Conservation (phyloP, 768 basidiomycete species). For the Hortiboletus flavorubellus region DNA sequence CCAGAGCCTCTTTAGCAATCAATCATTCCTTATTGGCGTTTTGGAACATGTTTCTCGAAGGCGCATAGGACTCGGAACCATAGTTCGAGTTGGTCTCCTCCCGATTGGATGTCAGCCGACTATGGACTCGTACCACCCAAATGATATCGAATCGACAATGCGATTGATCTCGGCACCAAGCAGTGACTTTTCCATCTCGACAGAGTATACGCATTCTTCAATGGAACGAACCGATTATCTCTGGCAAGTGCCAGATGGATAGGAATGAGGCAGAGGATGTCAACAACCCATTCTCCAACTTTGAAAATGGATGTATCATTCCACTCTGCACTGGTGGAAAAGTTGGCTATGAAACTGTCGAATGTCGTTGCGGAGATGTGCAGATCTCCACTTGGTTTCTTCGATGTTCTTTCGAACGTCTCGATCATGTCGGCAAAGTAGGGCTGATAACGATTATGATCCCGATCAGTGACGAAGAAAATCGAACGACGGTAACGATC, state of each 20-base stretch:
- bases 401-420: constrained; percentile 46
- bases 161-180: constrained; percentile 57
- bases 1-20: too few species aligned
- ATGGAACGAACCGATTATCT: constrained; percentile 58
- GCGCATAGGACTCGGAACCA: too few species aligned
- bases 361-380: constrained; percentile 31
- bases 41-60: too few species aligned
- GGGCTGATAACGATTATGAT: constrained; percentile 33
- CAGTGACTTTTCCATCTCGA: constrained; percentile 48
- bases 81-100: too few species aligned
- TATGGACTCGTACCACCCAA: constrained; percentile 65
- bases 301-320: constrained; percentile 35
- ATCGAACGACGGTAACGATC: constrained; percentile 35
- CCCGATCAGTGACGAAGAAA: constrained; percentile 40
- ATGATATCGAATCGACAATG: constrained; percentile 53
- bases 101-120: too few species aligned
- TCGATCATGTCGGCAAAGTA: constrained; percentile 46
- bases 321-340: constrained; percentile 18
- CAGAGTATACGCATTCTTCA: constrained; percentile 53
- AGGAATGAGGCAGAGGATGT: constrained; percentile 59
- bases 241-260: constrained; percentile 59
- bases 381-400: constrained; percentile 50
- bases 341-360: constrained; percentile 17
- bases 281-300: constrained; percentile 60
- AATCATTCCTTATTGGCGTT: too few species aligned